Base-by-base conservation (phyloP, 768 basidiomycete genomes). In the Suillus weaverae region DNA sequence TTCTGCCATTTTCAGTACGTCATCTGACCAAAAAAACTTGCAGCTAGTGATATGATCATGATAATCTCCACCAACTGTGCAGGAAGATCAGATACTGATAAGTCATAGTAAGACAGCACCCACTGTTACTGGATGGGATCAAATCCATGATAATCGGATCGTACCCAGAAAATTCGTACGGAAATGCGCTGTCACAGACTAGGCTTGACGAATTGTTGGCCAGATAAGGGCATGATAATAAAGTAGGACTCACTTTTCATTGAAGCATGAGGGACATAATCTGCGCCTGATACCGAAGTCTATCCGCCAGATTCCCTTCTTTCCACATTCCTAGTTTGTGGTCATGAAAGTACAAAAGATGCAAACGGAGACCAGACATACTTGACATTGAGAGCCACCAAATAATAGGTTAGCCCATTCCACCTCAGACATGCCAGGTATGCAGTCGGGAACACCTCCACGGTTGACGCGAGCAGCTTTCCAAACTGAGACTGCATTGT, bases 61-160 rank as follows among this genome's bases (percentile, higher is more conserved):
- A 4, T 71, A 26, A 71, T 73, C 71, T 9, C 70, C 73, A 30
- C 73, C 71, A 30, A 73, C 78, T 80, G 62, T 11, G 14, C n/a
- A 32, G 35, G 20, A 18, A 22, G 14, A 22, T 65, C 5, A 65
- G 60, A 32, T 33, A 56, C 11, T 61, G 39, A 44, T 10, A 35
- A 16, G 46, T 26, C 14, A 36, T 55, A 39, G 35, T 7, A 33
- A 51, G 39, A 39, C 18, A 22, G n/a, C 51, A 54, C 67, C 46
- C 56, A 80, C 79, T 57, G 36, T 75, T 67, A 1, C 76, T 80
- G 62, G 73, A 68, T 8, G 72, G 76, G n/a, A 78, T 63, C n/a
- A 79, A 66, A 5, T 75, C 69, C 10, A 79, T 59, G 16, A 79
- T 66, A 5, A 64, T 61, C 8, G 39, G 36, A 18, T 78, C 71